Percentiles rank a stretch among this genome's conserved stretches.
These are phyloP conservation scores for Brassica juncea DNA, from an alignment of 345 rosid genomes.

Conservation along the genomic window DNA sequence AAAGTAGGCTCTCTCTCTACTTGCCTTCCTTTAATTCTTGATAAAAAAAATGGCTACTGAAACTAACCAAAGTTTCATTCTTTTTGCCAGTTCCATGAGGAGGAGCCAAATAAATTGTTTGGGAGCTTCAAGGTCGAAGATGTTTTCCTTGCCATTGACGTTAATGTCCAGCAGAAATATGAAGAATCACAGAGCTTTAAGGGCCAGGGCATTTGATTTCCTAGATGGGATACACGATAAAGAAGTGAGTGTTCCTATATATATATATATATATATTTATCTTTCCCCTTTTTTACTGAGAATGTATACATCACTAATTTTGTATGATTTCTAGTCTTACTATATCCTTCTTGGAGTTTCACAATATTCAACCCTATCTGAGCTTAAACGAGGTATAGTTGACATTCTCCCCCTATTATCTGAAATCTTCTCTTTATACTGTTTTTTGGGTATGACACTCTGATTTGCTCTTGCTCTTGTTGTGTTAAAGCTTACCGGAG, in stretches of 20 bases:
- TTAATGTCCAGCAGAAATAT: too few relatives aligned
- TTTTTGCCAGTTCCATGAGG: constrained; percentile 46
- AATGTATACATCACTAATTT: not conserved
- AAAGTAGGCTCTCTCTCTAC: not conserved
- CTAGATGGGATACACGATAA: not conserved
- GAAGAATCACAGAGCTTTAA: constrained; percentile 51
- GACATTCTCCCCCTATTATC: not conserved
- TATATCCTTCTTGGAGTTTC: constrained; percentile 92
- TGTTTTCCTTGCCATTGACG: constrained; percentile 49
- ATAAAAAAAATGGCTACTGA: not conserved
- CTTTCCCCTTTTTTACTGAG: not conserved
- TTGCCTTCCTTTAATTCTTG: not conserved
- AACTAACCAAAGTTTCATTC: not conserved
- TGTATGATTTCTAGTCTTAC: constrained; percentile 54
- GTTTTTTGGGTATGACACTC: not conserved
- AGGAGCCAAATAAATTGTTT: constrained; percentile 52
- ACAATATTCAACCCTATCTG: constrained; percentile 79
- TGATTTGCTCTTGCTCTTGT: constrained; percentile 14
- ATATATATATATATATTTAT: not conserved
- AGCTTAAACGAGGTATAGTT: constrained; percentile 78
- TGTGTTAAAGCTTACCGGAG: constrained; percentile 77
- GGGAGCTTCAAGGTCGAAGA: constrained; percentile 60
- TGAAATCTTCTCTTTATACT: not conserved
- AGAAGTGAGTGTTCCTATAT: constrained; percentile 34
- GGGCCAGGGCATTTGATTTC: constrained; percentile 55